phyloP scores from a whole-genome alignment of 2,329 filamentous ascomycete genomes.

The Aspergillus terreus region DNA sequence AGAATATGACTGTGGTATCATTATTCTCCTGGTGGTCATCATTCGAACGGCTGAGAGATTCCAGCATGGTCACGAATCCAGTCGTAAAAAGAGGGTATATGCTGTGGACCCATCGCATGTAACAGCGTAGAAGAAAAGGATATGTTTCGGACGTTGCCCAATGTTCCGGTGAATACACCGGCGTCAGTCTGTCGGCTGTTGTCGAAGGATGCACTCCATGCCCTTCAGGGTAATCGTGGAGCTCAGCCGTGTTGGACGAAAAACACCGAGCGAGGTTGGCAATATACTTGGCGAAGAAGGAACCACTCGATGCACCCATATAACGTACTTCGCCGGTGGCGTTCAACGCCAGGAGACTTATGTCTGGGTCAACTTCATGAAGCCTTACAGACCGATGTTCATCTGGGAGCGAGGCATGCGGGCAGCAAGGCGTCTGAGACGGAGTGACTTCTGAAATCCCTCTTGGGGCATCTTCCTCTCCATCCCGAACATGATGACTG shows the following conservation, averaged over 20 bases:
- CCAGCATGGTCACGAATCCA: not conserved
- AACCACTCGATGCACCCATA: conserved; percentile 2
- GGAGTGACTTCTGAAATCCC: not conserved
- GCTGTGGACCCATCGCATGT: conserved; percentile 1
- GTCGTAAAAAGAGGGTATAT: not conserved
- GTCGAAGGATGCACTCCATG: not conserved
- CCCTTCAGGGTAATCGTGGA: not conserved
- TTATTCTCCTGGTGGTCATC: not conserved
- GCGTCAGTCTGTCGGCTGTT: not conserved
- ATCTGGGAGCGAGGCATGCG: not conserved
- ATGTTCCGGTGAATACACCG: not conserved
- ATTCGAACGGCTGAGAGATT: not conserved
- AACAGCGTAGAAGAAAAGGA: conserved; percentile 2
- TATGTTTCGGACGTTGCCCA: not conserved
- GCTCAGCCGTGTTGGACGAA: not conserved
- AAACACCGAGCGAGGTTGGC: conserved; percentile 1
- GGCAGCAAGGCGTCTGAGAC: not conserved
- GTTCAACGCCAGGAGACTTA: conserved; percentile 2
- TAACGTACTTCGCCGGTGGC: conserved; percentile 2
- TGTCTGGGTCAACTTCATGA: conserved; percentile 3
- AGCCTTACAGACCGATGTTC: not conserved
- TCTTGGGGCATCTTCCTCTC: not conserved
- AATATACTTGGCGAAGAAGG: conserved; percentile 3
- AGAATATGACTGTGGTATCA: conserved; percentile 1
- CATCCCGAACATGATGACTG: not conserved